Conservation (phyloP, 139 green algal genomes). For the Edaphochlamys debaryana region DNA sequence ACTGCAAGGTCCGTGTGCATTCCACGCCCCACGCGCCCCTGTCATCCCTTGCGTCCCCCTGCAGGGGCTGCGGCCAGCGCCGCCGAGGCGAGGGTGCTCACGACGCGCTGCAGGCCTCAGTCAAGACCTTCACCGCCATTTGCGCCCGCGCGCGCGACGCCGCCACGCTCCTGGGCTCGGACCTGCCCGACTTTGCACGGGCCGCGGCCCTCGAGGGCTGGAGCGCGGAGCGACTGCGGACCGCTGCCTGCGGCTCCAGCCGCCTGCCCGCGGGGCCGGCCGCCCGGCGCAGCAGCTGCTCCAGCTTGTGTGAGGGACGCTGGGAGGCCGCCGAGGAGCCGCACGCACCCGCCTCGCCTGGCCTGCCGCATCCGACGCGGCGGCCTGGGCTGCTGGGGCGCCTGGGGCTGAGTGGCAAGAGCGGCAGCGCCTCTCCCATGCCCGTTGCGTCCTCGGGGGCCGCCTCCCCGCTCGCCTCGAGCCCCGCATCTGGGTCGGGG, state of each 20-base stretch:
- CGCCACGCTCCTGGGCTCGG: neutral
- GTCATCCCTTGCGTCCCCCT: no score
- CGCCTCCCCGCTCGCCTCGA: neutral
- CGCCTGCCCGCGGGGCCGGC: no score
- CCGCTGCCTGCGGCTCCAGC: neutral
- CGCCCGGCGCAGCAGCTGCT: neutral
- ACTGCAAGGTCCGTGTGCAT: no score
- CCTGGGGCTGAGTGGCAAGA: neutral
- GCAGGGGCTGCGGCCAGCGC: neutral
- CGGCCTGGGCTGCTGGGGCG: no score
- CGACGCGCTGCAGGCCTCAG: neutral
- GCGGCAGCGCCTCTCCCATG: neutral
- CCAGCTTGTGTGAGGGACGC: neutral
- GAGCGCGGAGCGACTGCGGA: neutral
- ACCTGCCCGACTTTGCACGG: constrained; percentile 23
- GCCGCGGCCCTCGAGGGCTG: neutral
- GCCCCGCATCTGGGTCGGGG: no score
- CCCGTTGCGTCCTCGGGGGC: neutral
- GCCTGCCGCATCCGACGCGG: no score
- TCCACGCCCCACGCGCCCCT: no score
- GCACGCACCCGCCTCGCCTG: no score
- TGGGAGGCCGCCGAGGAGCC: neutral
- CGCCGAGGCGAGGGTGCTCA: neutral
- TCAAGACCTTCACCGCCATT: neutral
- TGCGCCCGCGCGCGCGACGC: constrained; percentile 10